A percentile compares a stretch with the other conserved stretches of the same genome.
Evolutionary conservation across 2,329 filamentous ascomycete genomes (phyloP).

Genomic region (Exutisphaerella laricina): DNA sequence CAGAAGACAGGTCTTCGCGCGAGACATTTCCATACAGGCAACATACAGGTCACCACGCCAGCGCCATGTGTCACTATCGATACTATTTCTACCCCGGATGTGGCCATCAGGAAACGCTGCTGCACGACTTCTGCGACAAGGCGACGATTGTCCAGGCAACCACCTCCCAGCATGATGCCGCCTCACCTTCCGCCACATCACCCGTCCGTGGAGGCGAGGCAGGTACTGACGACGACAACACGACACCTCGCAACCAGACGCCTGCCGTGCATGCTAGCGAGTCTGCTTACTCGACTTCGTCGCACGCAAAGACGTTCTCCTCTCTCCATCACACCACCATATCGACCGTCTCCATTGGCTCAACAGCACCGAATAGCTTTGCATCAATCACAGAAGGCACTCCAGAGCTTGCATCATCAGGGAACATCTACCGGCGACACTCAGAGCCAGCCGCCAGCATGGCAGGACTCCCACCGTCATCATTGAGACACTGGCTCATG

Average conservation of each 20-base stretch:
- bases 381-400: slow-evolving; percentile 18
- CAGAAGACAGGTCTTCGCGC: no score
- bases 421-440: slow-evolving; percentile 9
- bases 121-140: slow-evolving; percentile 25
- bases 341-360: slow-evolving; percentile 5
- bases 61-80: slow-evolving; percentile 30
- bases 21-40: not conserved
- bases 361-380: slow-evolving; percentile 12
- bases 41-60: slow-evolving; percentile 8
- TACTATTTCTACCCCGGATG: slow-evolving; percentile 31
- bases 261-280: no score
- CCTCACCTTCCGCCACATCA: slow-evolving; percentile 7
- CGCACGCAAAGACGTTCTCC: no score
- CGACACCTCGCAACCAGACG: slow-evolving; percentile 34
- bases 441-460: slow-evolving; percentile 3
- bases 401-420: slow-evolving; percentile 13
- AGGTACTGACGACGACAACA: slow-evolving; percentile 32
- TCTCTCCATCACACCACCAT: slow-evolving; percentile 2
- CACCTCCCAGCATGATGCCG: not conserved
- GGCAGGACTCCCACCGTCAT: no score
- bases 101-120: slow-evolving; percentile 27
- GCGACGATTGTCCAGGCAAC: slow-evolving; percentile 10
- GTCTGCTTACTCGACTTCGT: no score
- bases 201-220: no score
- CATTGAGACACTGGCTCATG: no score